Base-by-base conservation (phyloP, 805 yeast species). In the Scheffersomyces ergatensis region DNA sequence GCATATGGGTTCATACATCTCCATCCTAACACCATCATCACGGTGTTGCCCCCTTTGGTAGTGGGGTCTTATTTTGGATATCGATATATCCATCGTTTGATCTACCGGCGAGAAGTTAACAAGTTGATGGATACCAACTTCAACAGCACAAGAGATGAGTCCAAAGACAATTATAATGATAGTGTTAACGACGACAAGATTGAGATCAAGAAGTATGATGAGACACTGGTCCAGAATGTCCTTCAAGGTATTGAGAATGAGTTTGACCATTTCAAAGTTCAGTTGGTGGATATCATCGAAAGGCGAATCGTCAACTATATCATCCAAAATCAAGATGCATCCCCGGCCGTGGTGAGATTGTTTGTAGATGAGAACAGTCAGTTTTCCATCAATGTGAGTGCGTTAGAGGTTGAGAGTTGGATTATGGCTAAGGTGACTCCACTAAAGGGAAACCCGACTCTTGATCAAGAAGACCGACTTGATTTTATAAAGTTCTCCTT, bases 1-100 rank as follows among this genome's bases (percentile, higher is more conserved):
- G 70, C 70, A 0, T 37, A 47, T 9, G 48, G 32, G n/a, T 38
- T 67, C 14, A 61, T 60, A 5, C 64, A 66, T 40, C 33, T 69
- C 2, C 72, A 66, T 43, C 72, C 70, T 5, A 57, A 65, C 44
- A 46, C 57, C 3, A 35, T 68, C 5, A 44, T 65, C 12, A 67
- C 73, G 1, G 43, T 64, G 8, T 62, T 57, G 1, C 76, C 76
- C 2, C 74, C 76, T 2, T 31, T 57, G 3, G 53, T 54, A 0
- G 48, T 65, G 2, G 65, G 56, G 0, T 50, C 57, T 2, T 64
- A 54, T 48, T 66, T 48, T 33, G 47, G 43, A 4, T 51, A 50
- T 37, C 46, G 48, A 19, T 37, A 39, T 14, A 40, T 42, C 33
- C 41, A 47, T 25, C 48, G 51, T 17, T 34, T 36, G 8, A 35